Evolutionary conservation across 306 rosid genomes (phyloP), one percentile per base, ranked within the genome.

Genomic region (Coriaria nepalensis): DNA sequence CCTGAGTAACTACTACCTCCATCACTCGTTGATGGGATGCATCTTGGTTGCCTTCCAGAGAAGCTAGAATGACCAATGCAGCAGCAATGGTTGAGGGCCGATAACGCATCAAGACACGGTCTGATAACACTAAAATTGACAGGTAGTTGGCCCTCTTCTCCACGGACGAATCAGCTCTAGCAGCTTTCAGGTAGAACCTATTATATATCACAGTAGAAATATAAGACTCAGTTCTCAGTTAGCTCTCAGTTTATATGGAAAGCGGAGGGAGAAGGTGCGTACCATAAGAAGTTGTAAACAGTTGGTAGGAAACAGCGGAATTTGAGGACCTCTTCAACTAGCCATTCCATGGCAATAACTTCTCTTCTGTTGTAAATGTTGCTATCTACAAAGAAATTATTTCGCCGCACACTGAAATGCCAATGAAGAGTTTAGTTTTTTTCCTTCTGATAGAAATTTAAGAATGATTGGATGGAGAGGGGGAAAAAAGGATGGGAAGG

Each of bases 291-390:
- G 68, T 73, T 85, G 79, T 65, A 71, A 49, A 73, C 63, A 57
- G 98, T 90, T 40, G 98, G 98, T 43, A 67, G 67, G 63, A 77
- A 77, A 57, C 94, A 90, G 50, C 77, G 71, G 74, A 81, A 90
- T 41, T 78, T 55, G 62, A 90, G 95, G 57, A 79, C 87, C 73
- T 85, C 95, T 62, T 64, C 87, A 60, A 90, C 80, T 53, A 90
- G 61, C 98, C 98, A 90, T 73, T 90, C 98, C 98, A 85, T 90
- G 42, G 92, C 98, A 37, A 90, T 92, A 36, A 85, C 98, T 77
- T 90, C 95, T 57, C 73, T 37, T 85, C 87, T 84, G 60, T 70
- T 71, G 62, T 79, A 90, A 41, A 49, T 52, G 65, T 37, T 67
- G 72, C 37, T 56, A 56, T 61, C 92, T 13, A 85, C 52, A 53